phyloP scores from a whole-genome alignment of 805 yeast species.

The Isabelozyma rhagii region DNA sequence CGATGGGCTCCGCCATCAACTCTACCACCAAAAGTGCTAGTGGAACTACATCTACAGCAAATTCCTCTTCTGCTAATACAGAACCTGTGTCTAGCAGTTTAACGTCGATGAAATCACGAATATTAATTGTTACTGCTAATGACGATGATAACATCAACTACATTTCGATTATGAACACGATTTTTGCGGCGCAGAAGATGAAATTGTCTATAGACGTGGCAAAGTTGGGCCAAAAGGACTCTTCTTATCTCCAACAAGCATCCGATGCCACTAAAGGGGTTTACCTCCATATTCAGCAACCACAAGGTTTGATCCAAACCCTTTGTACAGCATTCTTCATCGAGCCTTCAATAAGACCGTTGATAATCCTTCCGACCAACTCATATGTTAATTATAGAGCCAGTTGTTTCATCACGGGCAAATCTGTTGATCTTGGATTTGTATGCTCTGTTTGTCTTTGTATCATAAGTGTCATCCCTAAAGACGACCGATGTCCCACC shows the following conservation, averaged over 20 bases:
- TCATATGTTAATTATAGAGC: constrained; percentile 90
- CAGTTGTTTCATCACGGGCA: constrained; percentile 88
- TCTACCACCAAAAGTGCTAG: constrained; percentile 29
- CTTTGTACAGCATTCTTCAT: constrained; percentile 77
- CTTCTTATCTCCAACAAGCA: constrained; percentile 92
- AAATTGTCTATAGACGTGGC: constrained; percentile 88
- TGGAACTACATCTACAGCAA: constrained; percentile 8
- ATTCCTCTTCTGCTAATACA: constrained; percentile 8
- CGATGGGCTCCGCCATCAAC: constrained; percentile 37
- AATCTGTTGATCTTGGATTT: constrained; percentile 86
- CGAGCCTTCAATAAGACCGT: constrained; percentile 79
- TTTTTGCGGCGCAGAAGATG: constrained; percentile 93
- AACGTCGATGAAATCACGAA: constrained; percentile 34
- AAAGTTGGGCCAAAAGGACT: constrained; percentile 58
- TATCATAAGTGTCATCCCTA: constrained; percentile 68
- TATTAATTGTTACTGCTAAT: constrained; percentile 61
- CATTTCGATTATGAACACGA: constrained; percentile 91
- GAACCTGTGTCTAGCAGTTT: constrained; percentile 8
- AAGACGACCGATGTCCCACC: constrained; percentile 71
- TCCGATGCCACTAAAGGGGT: constrained; percentile 93
- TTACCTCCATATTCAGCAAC: constrained; percentile 64
- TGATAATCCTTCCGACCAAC: constrained; percentile 76
- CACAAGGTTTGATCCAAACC: constrained; percentile 79
- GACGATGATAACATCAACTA: constrained; percentile 79
- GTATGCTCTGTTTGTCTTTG: constrained; percentile 95